Conservation (phyloP, 164 flowering plant genomes). For the Platanus orientalis region DNA sequence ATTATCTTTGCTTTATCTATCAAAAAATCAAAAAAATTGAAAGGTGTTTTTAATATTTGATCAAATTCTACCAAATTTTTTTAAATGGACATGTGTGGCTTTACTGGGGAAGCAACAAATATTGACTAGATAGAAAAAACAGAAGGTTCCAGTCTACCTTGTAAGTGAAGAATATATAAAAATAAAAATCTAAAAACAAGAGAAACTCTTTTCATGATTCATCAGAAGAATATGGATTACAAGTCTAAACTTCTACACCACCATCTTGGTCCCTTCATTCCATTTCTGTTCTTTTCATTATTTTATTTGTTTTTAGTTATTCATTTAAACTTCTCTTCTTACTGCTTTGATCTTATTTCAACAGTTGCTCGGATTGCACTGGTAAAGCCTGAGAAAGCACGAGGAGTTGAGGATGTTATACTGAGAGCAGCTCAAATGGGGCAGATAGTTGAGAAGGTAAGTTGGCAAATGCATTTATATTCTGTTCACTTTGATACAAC, state of each 20-base stretch:
- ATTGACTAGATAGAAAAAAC: neutral
- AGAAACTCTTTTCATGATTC: too few species aligned
- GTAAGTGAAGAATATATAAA: too few species aligned
- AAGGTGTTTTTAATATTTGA: too few species aligned
- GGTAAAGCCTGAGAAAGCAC: slow-evolving; percentile 97
- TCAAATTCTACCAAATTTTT: neutral
- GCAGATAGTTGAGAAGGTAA: slow-evolving; percentile 91
- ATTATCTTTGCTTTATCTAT: too few species aligned
- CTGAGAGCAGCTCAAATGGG: slow-evolving; percentile 91
- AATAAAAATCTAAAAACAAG: too few species aligned
- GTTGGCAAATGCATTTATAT: neutral
- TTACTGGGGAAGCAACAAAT: neutral
- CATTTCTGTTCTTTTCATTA: too few species aligned
- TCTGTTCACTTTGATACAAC: neutral
- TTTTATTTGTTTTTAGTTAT: too few species aligned
- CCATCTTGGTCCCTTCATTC: too few species aligned
- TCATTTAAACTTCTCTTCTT: neutral
- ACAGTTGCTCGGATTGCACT: slow-evolving; percentile 93
- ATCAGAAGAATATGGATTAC: too few species aligned
- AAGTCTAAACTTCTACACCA: too few species aligned
- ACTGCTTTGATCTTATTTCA: neutral
- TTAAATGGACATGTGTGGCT: neutral
- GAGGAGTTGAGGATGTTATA: slow-evolving; percentile 94
- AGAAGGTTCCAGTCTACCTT: neutral
- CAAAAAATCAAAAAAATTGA: too few species aligned